phyloP scores from a whole-genome alignment of 495 filamentous ascomycete species.

The Penicillium lividum region DNA sequence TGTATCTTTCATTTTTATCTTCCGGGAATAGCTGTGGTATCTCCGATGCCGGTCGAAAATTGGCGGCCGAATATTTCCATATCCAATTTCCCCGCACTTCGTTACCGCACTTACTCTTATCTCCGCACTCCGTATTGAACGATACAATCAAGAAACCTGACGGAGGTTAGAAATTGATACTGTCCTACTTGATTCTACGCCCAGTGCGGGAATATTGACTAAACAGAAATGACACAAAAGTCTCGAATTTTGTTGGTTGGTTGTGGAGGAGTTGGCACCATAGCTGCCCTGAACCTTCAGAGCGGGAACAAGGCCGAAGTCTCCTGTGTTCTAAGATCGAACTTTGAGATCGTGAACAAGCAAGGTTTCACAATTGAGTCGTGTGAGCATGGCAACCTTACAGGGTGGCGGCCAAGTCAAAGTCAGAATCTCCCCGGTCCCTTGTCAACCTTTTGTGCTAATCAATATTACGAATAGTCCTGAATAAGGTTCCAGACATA shows the following conservation, averaged over 20 bases:
- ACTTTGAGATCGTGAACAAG: slow-evolving; percentile 48
- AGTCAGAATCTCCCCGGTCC: slow-evolving; percentile 8
- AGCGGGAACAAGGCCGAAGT: slow-evolving; percentile 36
- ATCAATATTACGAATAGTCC: background rate
- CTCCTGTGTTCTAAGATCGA: slow-evolving; percentile 54
- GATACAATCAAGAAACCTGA: background rate
- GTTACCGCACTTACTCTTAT: background rate
- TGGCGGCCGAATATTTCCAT: background rate
- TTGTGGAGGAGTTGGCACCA: slow-evolving; percentile 49
- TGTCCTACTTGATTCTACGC: no score
- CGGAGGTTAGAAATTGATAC: no score
- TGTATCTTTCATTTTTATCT: no score
- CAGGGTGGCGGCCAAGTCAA: slow-evolving; percentile 22
- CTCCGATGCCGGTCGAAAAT: background rate
- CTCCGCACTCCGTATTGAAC: background rate
- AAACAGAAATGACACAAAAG: background rate
- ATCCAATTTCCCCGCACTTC: background rate
- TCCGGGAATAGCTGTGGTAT: no score
- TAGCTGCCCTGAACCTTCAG: slow-evolving; percentile 50
- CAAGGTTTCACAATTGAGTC: slow-evolving; percentile 55
- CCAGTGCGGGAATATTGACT: background rate
- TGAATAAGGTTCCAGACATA: slow-evolving; percentile 8
- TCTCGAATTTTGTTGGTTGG: slow-evolving; percentile 30
- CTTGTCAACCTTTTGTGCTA: slow-evolving; percentile 2
- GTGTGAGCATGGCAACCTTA: slow-evolving; percentile 25